phyloP scores from a whole-genome alignment of 2,329 filamentous ascomycete genomes.

The Pseudocercospora eumusae region DNA sequence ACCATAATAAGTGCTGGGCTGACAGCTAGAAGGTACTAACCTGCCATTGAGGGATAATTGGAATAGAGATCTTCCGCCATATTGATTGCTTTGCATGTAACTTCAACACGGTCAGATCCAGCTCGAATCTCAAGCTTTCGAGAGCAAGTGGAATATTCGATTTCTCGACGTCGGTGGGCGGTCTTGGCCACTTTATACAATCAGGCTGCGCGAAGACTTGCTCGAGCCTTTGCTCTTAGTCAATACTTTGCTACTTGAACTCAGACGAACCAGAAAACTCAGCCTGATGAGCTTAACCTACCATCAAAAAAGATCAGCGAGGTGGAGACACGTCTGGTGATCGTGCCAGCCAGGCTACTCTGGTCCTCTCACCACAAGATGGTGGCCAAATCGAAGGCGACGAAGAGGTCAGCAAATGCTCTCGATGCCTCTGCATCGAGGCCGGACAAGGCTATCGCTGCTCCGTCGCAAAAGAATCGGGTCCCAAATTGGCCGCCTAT shows the following conservation, averaged over 20 bases:
- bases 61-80: too few relatives aligned
- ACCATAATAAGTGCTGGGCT: too few relatives aligned
- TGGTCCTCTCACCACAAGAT: neutral
- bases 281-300: neutral
- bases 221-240: neutral
- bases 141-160: too few relatives aligned
- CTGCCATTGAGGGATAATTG: too few relatives aligned
- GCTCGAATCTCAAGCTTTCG: too few relatives aligned
- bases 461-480: neutral
- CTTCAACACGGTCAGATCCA: too few relatives aligned
- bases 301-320: neutral
- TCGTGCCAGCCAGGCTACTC: neutral
- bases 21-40: too few relatives aligned
- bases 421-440: neutral
- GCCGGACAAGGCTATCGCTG: neutral
- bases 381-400: neutral
- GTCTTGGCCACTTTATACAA: neutral
- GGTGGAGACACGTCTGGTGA: neutral
- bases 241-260: neutral
- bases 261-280: neutral
- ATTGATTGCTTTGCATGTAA: too few relatives aligned
- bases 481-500: constrained; percentile 69
- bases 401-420: neutral
- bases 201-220: neutral
- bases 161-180: neutral